Percentiles rank a stretch among this genome's conserved stretches.
phyloP scores from a whole-genome alignment of 208 protist genomes.

The Acanthamoeba healyi region DNA sequence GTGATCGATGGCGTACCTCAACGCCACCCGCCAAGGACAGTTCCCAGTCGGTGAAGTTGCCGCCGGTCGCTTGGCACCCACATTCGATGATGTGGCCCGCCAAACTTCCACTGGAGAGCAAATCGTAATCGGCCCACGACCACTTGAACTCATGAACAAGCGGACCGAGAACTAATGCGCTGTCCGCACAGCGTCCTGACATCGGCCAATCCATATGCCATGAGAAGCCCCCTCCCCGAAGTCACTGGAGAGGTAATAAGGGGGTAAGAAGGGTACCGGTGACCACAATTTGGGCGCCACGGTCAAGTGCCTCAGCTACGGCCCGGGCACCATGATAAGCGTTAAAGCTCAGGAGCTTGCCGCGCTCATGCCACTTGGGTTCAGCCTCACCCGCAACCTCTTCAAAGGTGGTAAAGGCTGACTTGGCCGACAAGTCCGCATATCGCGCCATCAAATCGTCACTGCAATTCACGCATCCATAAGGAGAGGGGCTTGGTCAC shows the following conservation, averaged over 20 bases:
- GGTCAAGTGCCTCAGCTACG: slow-evolving; percentile 77
- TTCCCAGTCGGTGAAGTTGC: slow-evolving; percentile 82
- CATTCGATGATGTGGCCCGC: slow-evolving; percentile 85
- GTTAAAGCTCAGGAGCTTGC: slow-evolving; percentile 77
- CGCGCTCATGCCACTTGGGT: slow-evolving; percentile 48
- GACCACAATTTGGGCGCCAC: slow-evolving; percentile 78
- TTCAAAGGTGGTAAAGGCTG: slow-evolving; percentile 6
- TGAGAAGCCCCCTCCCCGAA: too few species aligned
- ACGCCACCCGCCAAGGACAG: slow-evolving; percentile 43
- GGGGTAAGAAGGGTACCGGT: slow-evolving; percentile 44
- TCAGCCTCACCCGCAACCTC: slow-evolving; percentile 66
- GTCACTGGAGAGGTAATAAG: background rate
- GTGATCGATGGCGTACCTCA: background rate
- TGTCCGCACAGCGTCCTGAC: slow-evolving; percentile 78
- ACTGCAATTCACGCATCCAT: too few species aligned
- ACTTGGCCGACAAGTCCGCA: slow-evolving; percentile 15
- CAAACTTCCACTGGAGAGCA: slow-evolving; percentile 78
- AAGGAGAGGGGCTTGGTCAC: too few species aligned
- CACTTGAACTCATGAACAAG: slow-evolving; percentile 83
- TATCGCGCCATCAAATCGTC: slow-evolving; percentile 42
- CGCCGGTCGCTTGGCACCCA: slow-evolving; percentile 78
- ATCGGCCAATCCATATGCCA: too few species aligned
- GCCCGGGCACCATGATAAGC: slow-evolving; percentile 82
- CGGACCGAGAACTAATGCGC: slow-evolving; percentile 79
- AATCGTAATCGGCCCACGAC: slow-evolving; percentile 79